Evolutionary conservation across 176 grass and related monocot genomes (phyloP).

Genomic region (Oryza australiensis): DNA sequence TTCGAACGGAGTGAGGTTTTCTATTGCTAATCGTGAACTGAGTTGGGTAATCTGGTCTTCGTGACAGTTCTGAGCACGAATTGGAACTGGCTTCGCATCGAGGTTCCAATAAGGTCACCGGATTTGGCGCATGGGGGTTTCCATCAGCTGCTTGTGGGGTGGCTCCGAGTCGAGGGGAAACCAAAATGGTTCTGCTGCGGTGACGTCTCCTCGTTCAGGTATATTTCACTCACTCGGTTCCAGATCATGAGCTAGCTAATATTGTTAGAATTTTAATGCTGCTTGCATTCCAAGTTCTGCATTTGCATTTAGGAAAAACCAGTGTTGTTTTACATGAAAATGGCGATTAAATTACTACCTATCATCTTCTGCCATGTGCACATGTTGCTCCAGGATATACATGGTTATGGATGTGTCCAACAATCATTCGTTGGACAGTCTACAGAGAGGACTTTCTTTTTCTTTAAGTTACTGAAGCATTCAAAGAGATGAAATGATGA

Average conservation of each 20-base stretch:
- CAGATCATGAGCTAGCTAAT: not conserved
- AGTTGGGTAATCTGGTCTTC: not conserved
- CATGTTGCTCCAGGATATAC: not conserved
- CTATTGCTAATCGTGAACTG: not conserved
- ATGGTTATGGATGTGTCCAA: not conserved
- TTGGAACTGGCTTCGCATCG: conserved; percentile 8
- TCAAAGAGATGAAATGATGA: not conserved
- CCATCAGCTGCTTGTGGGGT: conserved; percentile 34
- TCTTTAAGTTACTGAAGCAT: not conserved
- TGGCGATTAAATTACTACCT: not conserved
- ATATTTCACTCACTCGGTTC: conserved; percentile 1
- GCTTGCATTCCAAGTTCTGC: not conserved
- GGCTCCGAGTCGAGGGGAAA: conserved; percentile 21
- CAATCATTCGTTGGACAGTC: not conserved
- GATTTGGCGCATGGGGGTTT: conserved; percentile 38
- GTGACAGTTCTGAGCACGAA: not conserved
- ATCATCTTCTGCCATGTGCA: not conserved
- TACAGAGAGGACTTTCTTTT: not conserved
- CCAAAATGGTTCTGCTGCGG: conserved; percentile 8
- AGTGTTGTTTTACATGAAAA: not conserved
- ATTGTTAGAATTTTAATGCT: not conserved
- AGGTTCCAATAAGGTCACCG: not conserved
- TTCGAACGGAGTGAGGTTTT: not conserved
- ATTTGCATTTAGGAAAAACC: not conserved
- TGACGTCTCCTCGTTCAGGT: conserved; percentile 42